Base-by-base conservation (phyloP, 2,329 filamentous ascomycete species). In the Colletotrichum liriopes region DNA sequence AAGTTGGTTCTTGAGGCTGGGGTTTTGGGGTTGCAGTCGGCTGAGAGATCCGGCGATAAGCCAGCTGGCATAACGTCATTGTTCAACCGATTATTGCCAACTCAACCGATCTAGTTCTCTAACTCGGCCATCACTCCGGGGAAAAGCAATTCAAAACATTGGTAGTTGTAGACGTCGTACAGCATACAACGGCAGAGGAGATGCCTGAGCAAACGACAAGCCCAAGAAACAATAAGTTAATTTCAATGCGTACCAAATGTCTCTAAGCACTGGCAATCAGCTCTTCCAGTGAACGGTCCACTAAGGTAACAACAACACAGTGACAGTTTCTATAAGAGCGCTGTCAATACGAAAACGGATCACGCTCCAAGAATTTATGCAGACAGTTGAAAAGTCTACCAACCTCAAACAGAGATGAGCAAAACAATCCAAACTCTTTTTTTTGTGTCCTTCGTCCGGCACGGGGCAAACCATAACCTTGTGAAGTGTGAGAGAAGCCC, bases 381-480 rank as follows among this genome's bases (percentile, higher is more conserved):
- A 35, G 11, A 23, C 11, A 12, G 7, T 11, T 23, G 26, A 20
- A 29, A 37, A 20, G 32, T 39, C 32, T 20, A 26, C 14, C 20
- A 35, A 23, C 18, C 67, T 71, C 64, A 58, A 63, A 63, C 43
- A 41, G 3, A 16, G 9, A 6, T 9, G 55, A 43, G 43, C 56
- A 54, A 62, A n/a, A 20, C 39, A 45, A 43, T 35, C 26, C 37
- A 47, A 29, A 12, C 26, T 43, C 20, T 32, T 20, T 35, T 23
- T 32, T 23, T 16, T 29, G n/a, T 61, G 6, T 6, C 6, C 14
- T 26, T 43, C 14, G 63, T 39, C 56, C 23, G 66, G 64, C 68
- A 68, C 52, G 45, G 65, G 45, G 65, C 29, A 72, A 72, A 63
- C 49, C 65, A 64, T 68, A 68, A 68, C 58, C 60, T 69, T 63